Conservation (phyloP, 73 alveolate species). For the Tetrahymena malaccensis region DNA sequence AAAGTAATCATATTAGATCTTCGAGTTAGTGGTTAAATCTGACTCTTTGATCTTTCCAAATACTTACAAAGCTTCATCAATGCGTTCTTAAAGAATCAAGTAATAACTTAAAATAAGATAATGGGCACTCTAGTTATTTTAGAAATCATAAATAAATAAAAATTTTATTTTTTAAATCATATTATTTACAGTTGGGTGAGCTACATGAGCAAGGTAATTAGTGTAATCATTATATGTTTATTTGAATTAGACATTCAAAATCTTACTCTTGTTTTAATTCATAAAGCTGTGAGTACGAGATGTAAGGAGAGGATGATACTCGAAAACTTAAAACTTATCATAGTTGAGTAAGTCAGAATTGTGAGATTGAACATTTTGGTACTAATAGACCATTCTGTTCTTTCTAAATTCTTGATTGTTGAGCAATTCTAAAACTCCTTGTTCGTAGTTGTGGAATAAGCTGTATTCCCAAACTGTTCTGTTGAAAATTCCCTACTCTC, state of each 20-base stretch:
- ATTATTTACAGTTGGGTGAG: not conserved
- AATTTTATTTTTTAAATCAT: not conserved
- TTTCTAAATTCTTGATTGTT: not conserved
- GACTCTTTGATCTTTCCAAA: not conserved
- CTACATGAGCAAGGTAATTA: not conserved
- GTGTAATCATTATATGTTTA: not conserved
- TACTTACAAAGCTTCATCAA: constrained; percentile 22
- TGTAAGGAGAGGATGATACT: not conserved
- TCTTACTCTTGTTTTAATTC: not conserved
- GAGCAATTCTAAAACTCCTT: not conserved
- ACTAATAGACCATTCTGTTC: not conserved
- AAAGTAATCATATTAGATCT: constrained; percentile 64
- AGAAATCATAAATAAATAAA: not conserved
- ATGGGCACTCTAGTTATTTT: not conserved
- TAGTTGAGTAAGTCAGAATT: not conserved
- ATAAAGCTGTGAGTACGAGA: not conserved
- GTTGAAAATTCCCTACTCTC: not conserved
- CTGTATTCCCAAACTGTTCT: not conserved
- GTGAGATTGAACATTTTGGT: not conserved
- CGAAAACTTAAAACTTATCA: not conserved
- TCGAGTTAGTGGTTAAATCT: not conserved
- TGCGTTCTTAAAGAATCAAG: constrained; percentile 36
- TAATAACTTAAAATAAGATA: constrained; percentile 13
- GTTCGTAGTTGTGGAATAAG: not conserved
- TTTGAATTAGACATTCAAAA: not conserved